Evolutionary conservation across 2,329 filamentous ascomycete species (phyloP).

Genomic region (Trichophyton verrucosum): DNA sequence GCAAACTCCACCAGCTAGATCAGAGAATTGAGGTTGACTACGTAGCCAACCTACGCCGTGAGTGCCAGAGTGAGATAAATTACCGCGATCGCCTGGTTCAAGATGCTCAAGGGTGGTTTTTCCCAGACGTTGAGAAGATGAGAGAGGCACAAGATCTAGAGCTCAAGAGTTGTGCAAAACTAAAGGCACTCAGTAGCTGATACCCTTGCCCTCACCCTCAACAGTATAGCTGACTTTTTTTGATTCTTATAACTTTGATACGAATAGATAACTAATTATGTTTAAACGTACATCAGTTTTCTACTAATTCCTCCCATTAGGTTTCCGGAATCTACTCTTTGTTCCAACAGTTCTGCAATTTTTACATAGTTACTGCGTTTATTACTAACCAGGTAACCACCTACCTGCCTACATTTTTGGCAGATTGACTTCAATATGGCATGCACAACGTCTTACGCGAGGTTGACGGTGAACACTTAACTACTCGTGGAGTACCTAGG

Average conservation of each 20-base stretch:
- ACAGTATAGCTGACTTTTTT: not conserved
- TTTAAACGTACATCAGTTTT: not conserved
- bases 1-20: slow-evolving; percentile 64
- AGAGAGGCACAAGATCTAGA: slow-evolving; percentile 52
- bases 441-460: too few relatives aligned
- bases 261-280: not conserved
- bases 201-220: not conserved
- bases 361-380: too few relatives aligned
- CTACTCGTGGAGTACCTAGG: too few relatives aligned
- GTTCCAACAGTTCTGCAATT: not conserved
- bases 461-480: too few relatives aligned
- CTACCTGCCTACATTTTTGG: too few relatives aligned
- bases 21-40: slow-evolving; percentile 62
- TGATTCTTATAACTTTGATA: not conserved
- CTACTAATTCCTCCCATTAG: too few relatives aligned
- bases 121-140: slow-evolving; percentile 67
- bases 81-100: slow-evolving; percentile 56
- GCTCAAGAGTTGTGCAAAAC: slow-evolving; percentile 46
- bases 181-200: slow-evolving; percentile 28
- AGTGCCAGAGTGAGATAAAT: slow-evolving; percentile 63
- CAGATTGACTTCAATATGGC: too few relatives aligned
- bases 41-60: slow-evolving; percentile 51
- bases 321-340: not conserved
- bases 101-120: slow-evolving; percentile 79
- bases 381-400: too few relatives aligned